These are phyloP conservation scores for Poteriospumella lacustris DNA, from an alignment of 108 stramenopile genomes.

Conservation along the genomic window DNA sequence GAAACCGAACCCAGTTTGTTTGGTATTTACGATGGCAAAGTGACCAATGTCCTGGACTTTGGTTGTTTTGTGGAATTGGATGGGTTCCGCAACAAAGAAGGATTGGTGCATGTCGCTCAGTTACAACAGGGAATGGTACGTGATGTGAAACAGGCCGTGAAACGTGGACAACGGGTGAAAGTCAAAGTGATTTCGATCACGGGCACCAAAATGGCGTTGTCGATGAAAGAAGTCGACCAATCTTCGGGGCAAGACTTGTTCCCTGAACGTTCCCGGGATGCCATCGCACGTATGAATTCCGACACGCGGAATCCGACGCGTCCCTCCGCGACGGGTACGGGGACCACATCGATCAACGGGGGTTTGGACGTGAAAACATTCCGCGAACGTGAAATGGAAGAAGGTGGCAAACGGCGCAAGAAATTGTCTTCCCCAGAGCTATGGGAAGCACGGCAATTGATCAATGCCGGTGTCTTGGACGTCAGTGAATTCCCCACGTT, in stretches of 20 bases:
- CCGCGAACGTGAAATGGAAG: slow-evolving; percentile 61
- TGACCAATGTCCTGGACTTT: slow-evolving; percentile 79
- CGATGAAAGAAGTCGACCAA: slow-evolving; percentile 91
- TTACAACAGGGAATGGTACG: slow-evolving; percentile 54
- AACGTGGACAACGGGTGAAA: slow-evolving; percentile 65
- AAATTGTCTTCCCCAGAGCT: slow-evolving; percentile 75
- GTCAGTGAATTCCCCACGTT: slow-evolving; percentile 92
- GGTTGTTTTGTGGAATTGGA: slow-evolving; percentile 75
- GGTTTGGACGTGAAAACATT: slow-evolving; percentile 75
- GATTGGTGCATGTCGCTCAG: slow-evolving; percentile 79
- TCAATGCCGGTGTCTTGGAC: slow-evolving; percentile 86
- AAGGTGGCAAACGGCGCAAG: slow-evolving; percentile 41
- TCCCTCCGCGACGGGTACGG: not conserved
- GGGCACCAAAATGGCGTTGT: slow-evolving; percentile 60
- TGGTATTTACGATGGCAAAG: slow-evolving; percentile 70
- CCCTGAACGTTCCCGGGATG: slow-evolving; percentile 55
- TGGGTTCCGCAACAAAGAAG: slow-evolving; percentile 52
- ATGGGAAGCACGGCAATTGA: slow-evolving; percentile 91
- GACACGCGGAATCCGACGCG: slow-evolving; percentile 13
- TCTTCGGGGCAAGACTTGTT: slow-evolving; percentile 75
- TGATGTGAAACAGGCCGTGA: slow-evolving; percentile 52
- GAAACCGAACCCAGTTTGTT: slow-evolving; percentile 60
- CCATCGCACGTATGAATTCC: not conserved
- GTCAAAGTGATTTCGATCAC: slow-evolving; percentile 78
- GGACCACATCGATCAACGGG: slow-evolving; percentile 33